phyloP scores from a whole-genome alignment of 116 monocot species.

The Trichopus zeylanicus region DNA sequence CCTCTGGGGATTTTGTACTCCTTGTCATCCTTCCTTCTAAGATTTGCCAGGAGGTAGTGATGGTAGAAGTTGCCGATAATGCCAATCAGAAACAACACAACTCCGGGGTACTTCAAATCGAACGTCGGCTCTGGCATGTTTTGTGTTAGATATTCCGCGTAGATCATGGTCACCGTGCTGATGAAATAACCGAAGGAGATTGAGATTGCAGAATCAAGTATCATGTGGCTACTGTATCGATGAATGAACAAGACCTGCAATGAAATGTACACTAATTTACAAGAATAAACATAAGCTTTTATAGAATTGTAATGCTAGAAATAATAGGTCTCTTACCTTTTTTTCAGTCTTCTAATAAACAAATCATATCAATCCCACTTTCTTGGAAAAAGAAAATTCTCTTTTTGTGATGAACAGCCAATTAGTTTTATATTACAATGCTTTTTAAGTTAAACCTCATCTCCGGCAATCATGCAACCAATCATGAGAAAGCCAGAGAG shows the following conservation, averaged over 20 bases:
- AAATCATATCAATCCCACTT: too few species aligned
- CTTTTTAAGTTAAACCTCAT: too few species aligned
- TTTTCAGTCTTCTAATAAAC: too few species aligned
- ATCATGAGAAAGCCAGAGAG: not conserved
- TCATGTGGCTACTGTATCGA: conserved; percentile 31
- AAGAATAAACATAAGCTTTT: not conserved
- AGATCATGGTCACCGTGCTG: conserved; percentile 20
- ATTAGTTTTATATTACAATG: not conserved
- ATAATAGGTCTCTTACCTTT: not conserved
- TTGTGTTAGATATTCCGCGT: conserved; percentile 29
- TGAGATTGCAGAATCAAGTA: conserved; percentile 7
- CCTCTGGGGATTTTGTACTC: conserved; percentile 71
- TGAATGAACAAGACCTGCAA: conserved; percentile 52
- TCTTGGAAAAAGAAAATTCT: too few species aligned
- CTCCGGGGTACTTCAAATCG: conserved; percentile 22
- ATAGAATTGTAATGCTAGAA: not conserved
- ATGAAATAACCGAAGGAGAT: conserved; percentile 31
- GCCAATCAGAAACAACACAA: conserved; percentile 30
- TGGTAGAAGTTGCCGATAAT: conserved; percentile 51
- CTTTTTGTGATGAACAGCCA: too few species aligned
- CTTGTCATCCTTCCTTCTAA: conserved; percentile 42
- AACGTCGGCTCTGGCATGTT: conserved; percentile 22
- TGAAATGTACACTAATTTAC: not conserved
- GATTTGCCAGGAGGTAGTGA: conserved; percentile 42
- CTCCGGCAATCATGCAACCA: not conserved